A percentile compares a stretch with the other conserved stretches of the same genome.
Conservation (phyloP, 257 asterid species). For the Solanum medicagineum region DNA sequence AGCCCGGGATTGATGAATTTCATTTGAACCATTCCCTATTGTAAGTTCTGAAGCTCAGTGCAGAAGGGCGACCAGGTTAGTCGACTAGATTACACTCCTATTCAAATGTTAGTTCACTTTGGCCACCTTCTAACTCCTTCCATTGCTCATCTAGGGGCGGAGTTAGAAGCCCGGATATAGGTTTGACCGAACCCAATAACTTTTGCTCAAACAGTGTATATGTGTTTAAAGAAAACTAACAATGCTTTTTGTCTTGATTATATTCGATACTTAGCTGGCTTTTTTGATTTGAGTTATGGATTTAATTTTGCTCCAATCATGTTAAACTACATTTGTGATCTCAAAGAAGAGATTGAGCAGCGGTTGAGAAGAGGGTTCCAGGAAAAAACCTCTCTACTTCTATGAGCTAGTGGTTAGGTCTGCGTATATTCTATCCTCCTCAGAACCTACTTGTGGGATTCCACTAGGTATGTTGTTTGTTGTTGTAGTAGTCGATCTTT, state of each 20-base stretch:
- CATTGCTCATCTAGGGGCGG: neutral
- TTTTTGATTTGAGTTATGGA: neutral
- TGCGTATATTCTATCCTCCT: too few relatives aligned
- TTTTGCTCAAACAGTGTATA: too few relatives aligned
- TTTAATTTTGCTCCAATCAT: neutral
- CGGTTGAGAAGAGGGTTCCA: neutral
- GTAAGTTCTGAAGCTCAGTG: neutral
- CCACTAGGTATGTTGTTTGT: too few relatives aligned
- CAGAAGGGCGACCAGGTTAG: neutral
- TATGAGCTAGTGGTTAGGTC: too few relatives aligned
- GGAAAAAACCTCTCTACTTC: too few relatives aligned
- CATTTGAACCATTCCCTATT: neutral
- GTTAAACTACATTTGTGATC: neutral
- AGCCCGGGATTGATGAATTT: neutral
- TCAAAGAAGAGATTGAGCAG: neutral
- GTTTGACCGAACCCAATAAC: too few relatives aligned
- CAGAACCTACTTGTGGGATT: too few relatives aligned
- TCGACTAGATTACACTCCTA: neutral
- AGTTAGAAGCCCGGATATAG: neutral
- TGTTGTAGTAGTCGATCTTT: too few relatives aligned
- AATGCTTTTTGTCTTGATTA: too few relatives aligned
- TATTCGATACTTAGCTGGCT: neutral
- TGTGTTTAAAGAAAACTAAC: too few relatives aligned
- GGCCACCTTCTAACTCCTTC: neutral
- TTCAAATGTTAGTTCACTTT: neutral